These are phyloP conservation scores for Aspergillus fijiensis DNA, from an alignment of 2,329 filamentous ascomycete species.

Conservation along the genomic window DNA sequence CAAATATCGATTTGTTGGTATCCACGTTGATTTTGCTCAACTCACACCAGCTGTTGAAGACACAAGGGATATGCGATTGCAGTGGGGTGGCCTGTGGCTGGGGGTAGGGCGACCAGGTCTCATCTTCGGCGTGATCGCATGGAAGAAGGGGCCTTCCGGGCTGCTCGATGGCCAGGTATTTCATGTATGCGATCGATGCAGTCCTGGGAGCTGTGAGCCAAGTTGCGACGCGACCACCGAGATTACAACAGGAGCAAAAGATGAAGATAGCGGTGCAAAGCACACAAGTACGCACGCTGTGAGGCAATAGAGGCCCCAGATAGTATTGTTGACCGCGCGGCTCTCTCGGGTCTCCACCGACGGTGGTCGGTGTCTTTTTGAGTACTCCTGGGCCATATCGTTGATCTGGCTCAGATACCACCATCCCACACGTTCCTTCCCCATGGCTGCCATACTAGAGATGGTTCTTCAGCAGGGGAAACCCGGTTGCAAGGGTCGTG, in stretches of 20 bases:
- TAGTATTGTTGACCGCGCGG: slow-evolving; percentile 4
- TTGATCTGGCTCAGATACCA: neutral
- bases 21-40: slow-evolving; percentile 4
- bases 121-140: neutral
- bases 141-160: slow-evolving; percentile 1
- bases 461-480: neutral
- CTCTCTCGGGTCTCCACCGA: neutral
- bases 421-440: neutral
- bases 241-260: too few species aligned
- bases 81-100: neutral
- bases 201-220: neutral
- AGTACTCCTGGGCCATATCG: neutral
- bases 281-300: slow-evolving; percentile 8
- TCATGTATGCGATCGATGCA: slow-evolving; percentile 9
- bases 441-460: neutral
- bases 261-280: neutral
- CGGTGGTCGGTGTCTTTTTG: neutral
- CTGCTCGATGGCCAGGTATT: slow-evolving; percentile 7
- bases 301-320: slow-evolving; percentile 15
- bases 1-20: slow-evolving; percentile 9
- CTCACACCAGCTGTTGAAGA: slow-evolving; percentile 6
- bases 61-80: slow-evolving; percentile 10
- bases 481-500: too few species aligned
- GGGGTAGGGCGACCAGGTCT: slow-evolving; percentile 16
- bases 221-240: too few species aligned